Evolutionary conservation across 2,329 filamentous ascomycete genomes (phyloP), one percentile per base, ranked within the genome.

Genomic region (Fusarium multiceps): DNA sequence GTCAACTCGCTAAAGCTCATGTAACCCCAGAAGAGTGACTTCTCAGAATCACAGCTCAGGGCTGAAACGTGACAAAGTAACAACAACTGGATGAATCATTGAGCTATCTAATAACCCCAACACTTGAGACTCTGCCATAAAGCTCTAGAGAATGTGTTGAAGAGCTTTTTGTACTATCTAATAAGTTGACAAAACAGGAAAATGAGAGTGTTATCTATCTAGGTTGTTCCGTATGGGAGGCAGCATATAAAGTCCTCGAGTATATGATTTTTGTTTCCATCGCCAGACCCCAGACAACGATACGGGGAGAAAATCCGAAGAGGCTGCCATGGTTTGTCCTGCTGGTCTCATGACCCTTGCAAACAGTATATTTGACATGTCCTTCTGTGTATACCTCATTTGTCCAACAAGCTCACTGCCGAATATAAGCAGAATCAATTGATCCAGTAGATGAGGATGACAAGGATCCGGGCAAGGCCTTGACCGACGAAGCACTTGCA

Each of bases 191-290:
- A 28, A 42, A 51, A 48, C 23, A 59, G 27, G 14, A 63, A 51
- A 53, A 67, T 34, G 47, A 53, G 58, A 68, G 68, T 65, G 49
- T 55, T 65, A 70, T 71, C 68, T 70, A 70, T 71, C 68, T 70
- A 70, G n/a, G 28, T 42, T 61, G 21, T 42, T 27, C n/a, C 47
- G 13, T n/a, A 34, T 30, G 27, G 23, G 41, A 42, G 48, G 56
- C 25, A 55, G 16, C 23, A 49, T 30, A 18, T 23, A 47, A 18
- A 18, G 40, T 37, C 30, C 32, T 43, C n/a, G 18, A 47, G 45
- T 47, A 34, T 47, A 27, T 8, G 23, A 30, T 32, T 11, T 20
- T 23, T 8, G 34, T 23, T 21, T 49, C 40, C 37, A 45, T 34
- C 21, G 28, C 23, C n/a, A 54, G 20, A n/a, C 18, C 25, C 32